phyloP scores from a whole-genome alignment of 768 basidiomycete genomes.

The Podaxis mareebaensis region DNA sequence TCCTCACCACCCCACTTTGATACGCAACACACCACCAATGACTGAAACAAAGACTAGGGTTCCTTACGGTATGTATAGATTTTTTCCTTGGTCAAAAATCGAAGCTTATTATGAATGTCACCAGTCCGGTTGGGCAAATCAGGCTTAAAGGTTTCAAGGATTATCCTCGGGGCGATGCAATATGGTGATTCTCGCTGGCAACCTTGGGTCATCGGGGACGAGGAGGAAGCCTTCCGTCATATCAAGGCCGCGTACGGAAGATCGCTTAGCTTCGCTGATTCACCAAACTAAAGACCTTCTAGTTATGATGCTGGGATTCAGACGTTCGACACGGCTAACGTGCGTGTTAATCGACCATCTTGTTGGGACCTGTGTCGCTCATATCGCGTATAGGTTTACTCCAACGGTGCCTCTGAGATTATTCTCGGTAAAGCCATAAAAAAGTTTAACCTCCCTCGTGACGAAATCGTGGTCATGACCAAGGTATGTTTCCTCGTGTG shows the following conservation, averaged over 20 bases:
- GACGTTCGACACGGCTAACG: conserved; percentile 60
- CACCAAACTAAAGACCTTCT: neutral
- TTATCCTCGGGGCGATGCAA: conserved; percentile 65
- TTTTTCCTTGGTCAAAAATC: neutral
- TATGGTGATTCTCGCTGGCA: conserved; percentile 58
- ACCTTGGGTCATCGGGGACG: conserved; percentile 45
- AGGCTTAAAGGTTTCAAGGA: conserved; percentile 63
- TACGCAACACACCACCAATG: neutral
- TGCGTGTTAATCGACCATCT: conserved; percentile 19
- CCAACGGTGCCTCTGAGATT: conserved; percentile 64
- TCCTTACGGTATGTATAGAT: neutral
- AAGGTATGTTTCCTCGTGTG: conserved; percentile 46
- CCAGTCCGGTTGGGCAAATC: conserved; percentile 52
- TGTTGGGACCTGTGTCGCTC: neutral
- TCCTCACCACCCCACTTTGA: neutral
- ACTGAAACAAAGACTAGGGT: neutral
- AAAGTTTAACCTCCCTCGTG: conserved; percentile 60
- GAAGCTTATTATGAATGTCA: neutral
- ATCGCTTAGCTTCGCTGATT: neutral
- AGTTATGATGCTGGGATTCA: conserved; percentile 64
- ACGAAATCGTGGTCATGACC: conserved; percentile 81
- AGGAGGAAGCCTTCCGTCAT: conserved; percentile 52
- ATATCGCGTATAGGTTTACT: conserved; percentile 47
- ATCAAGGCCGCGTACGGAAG: conserved; percentile 45
- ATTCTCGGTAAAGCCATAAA: conserved; percentile 75